Conservation (phyloP, 129 eudicot genomes). For the Artemisia annua region DNA sequence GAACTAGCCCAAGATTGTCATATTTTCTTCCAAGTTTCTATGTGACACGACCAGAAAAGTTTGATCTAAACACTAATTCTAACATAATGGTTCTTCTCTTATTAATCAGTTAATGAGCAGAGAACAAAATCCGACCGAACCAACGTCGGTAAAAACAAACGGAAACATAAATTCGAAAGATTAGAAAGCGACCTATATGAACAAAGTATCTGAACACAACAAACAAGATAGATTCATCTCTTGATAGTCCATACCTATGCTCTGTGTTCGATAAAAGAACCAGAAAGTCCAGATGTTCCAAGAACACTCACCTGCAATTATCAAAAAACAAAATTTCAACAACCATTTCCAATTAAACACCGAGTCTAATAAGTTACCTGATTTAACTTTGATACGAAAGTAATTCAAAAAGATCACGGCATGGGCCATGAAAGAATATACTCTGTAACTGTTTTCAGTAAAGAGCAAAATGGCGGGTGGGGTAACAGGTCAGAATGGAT, state of each 20-base stretch:
- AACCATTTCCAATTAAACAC: slow-evolving; percentile 3
- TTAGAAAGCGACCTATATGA: slow-evolving; percentile 23
- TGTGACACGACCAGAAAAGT: slow-evolving; percentile 9
- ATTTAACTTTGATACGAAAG: neutral
- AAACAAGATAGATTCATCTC: slow-evolving; percentile 21
- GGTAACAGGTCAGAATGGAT: neutral
- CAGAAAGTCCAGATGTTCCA: slow-evolving; percentile 93
- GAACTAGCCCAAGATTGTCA: neutral
- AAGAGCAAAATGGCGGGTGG: neutral
- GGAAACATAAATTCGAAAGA: neutral
- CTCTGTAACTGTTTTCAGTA: no score
- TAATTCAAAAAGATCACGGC: neutral
- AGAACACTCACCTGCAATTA: slow-evolving; percentile 87
- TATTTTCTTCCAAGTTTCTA: slow-evolving; percentile 17
- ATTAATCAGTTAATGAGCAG: slow-evolving; percentile 29
- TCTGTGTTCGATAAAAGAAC: slow-evolving; percentile 91
- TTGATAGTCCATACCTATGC: slow-evolving; percentile 34
- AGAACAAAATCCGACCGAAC: slow-evolving; percentile 31
- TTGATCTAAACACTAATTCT: slow-evolving; percentile 18
- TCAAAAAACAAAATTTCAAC: neutral
- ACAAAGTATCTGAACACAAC: slow-evolving; percentile 29
- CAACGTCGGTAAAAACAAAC: slow-evolving; percentile 17
- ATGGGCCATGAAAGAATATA: neutral
- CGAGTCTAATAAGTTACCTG: slow-evolving; percentile 5
- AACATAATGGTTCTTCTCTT: slow-evolving; percentile 15